Evolutionary conservation across 257 asterid genomes (phyloP).

Genomic region (Linaria vulgaris): DNA sequence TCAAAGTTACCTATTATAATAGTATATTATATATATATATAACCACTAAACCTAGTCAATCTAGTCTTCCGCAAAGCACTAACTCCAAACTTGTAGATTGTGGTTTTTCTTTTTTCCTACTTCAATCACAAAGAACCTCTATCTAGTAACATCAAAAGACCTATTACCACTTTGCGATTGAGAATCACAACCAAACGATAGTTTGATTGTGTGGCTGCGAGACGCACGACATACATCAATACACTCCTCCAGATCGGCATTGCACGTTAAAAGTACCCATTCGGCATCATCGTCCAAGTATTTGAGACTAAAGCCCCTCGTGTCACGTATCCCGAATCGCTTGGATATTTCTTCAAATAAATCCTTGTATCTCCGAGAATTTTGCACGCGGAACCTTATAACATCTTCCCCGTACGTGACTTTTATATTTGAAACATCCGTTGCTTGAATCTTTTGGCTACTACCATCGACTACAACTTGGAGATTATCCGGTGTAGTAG

Average conservation of each 20-base stretch:
- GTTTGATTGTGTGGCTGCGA: conserved; percentile 56
- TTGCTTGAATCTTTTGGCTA: conserved; percentile 29
- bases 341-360: conserved; percentile 52
- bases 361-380: conserved; percentile 58
- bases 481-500: conserved; percentile 25
- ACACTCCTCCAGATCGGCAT: conserved; percentile 88
- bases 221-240: conserved; percentile 55
- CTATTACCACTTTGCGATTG: conserved; percentile 45
- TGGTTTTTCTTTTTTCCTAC: neutral
- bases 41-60: no score
- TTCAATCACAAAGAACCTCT: conserved; percentile 34
- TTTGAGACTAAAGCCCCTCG: conserved; percentile 53
- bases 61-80: conserved; percentile 3
- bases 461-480: conserved; percentile 21
- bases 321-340: conserved; percentile 60
- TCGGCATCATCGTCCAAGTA: conserved; percentile 90
- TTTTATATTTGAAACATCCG: conserved; percentile 53
- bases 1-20: no score
- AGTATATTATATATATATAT: no score
- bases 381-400: conserved; percentile 70
- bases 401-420: conserved; percentile 76
- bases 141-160: conserved; percentile 41
- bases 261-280: conserved; percentile 85
- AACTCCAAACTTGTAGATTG: neutral
- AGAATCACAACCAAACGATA: conserved; percentile 40